phyloP scores from a whole-genome alignment of 352 stramenopile genomes.

The Hyaloperonospora brassicae region DNA sequence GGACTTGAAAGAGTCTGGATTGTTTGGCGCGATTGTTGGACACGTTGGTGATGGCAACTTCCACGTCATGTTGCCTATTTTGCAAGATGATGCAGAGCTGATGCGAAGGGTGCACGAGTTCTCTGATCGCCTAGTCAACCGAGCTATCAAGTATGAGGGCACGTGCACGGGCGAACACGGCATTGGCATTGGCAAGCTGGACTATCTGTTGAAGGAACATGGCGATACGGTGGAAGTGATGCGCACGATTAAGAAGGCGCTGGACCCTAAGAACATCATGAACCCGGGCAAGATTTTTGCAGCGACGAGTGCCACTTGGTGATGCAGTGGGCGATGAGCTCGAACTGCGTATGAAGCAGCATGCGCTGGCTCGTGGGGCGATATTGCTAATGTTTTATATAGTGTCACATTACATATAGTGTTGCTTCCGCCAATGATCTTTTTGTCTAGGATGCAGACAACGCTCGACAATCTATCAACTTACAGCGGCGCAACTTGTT shows the following conservation, averaged over 20 bases:
- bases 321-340: too few species aligned
- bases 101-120: constrained; percentile 85
- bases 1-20: constrained; percentile 79
- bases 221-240: constrained; percentile 89
- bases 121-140: constrained; percentile 73
- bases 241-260: constrained; percentile 88
- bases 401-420: too few species aligned
- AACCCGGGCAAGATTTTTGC: constrained; percentile 96
- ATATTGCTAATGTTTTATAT: too few species aligned
- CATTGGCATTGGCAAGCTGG: constrained; percentile 92
- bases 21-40: constrained; percentile 91
- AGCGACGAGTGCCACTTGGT: too few species aligned
- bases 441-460: too few species aligned
- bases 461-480: too few species aligned
- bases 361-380: too few species aligned
- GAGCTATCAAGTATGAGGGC: constrained; percentile 87
- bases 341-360: too few species aligned
- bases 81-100: constrained; percentile 76
- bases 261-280: constrained; percentile 95
- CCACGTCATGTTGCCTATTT: constrained; percentile 93
- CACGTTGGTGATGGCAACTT: constrained; percentile 96
- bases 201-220: constrained; percentile 88
- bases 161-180: constrained; percentile 99
- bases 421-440: too few species aligned
- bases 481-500: too few species aligned